Evolutionary conservation across 257 asterid species (phyloP).

Genomic region (Solanum pinnatisectum): DNA sequence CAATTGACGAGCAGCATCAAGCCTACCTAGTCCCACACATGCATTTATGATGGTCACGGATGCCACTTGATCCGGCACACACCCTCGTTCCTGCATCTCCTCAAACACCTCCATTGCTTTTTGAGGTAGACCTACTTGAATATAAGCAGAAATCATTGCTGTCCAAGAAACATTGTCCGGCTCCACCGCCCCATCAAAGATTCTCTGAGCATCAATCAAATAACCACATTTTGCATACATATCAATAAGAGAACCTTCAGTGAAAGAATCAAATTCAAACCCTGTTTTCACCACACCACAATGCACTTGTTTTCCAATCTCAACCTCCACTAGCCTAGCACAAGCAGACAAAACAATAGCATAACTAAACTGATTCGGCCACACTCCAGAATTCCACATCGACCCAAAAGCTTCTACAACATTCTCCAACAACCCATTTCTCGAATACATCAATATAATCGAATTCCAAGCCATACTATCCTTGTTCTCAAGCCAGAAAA

Average conservation of each 20-base stretch:
- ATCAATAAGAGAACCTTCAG: slow-evolving; percentile 70
- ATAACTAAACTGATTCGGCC: slow-evolving; percentile 61
- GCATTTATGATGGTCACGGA: slow-evolving; percentile 59
- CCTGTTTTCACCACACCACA: slow-evolving; percentile 42
- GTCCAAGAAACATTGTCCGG: slow-evolving; percentile 82
- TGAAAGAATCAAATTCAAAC: slow-evolving; percentile 39
- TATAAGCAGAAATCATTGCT: slow-evolving; percentile 64
- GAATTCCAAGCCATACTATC: slow-evolving; percentile 81
- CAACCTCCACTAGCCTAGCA: slow-evolving; percentile 41
- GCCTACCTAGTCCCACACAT: slow-evolving; percentile 50
- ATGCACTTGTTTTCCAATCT: slow-evolving; percentile 58
- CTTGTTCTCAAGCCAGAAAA: slow-evolving; percentile 35
- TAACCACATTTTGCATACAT: slow-evolving; percentile 76
- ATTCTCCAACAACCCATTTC: slow-evolving; percentile 29
- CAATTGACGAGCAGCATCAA: slow-evolving; percentile 48
- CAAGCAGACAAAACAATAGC: slow-evolving; percentile 71
- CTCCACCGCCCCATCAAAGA: slow-evolving; percentile 41
- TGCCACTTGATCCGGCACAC: slow-evolving; percentile 58
- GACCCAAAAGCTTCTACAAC: slow-evolving; percentile 34
- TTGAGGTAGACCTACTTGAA: slow-evolving; percentile 46
- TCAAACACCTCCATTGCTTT: slow-evolving; percentile 55
- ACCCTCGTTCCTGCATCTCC: slow-evolving; percentile 49
- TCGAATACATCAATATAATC: slow-evolving; percentile 57
- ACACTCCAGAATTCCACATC: slow-evolving; percentile 48
- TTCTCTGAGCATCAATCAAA: slow-evolving; percentile 44